Conservation (phyloP, 2,329 filamentous ascomycete species). For the Pseudogymnoascus verrucosus region DNA sequence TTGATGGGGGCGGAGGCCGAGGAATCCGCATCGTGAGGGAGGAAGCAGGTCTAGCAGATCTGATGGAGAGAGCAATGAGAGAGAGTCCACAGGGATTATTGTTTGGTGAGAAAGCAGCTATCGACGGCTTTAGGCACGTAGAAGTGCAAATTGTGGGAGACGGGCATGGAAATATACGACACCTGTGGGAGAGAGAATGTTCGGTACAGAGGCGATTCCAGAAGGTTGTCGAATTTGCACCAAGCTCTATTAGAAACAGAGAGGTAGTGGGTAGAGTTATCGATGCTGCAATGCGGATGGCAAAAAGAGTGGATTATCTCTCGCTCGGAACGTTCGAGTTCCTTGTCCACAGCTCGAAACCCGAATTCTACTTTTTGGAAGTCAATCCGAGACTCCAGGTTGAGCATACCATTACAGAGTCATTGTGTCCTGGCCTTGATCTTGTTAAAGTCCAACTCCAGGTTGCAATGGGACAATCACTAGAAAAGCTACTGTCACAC, state of each 20-base stretch:
- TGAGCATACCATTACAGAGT: conserved; percentile 27
- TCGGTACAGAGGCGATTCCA: conserved; percentile 60
- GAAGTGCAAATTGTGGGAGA: conserved; percentile 63
- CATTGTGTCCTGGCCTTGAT: conserved; percentile 31
- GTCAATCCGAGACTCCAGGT: conserved; percentile 26
- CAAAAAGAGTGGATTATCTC: conserved; percentile 45
- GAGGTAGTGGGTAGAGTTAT: conserved; percentile 27
- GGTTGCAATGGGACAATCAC: conserved; percentile 27
- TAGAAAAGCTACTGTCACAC: conserved; percentile 27
- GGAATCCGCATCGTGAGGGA: conserved; percentile 48
- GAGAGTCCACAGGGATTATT: conserved; percentile 48
- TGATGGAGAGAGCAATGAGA: conserved; percentile 51
- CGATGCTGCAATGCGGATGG: conserved; percentile 44
- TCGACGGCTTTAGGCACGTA: conserved; percentile 55
- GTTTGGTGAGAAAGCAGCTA: conserved; percentile 50
- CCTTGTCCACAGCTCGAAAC: conserved; percentile 41
- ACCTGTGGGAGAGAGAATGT: conserved; percentile 59
- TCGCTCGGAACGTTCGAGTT: conserved; percentile 60
- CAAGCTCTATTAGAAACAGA: conserved; percentile 52
- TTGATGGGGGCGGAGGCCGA: conserved; percentile 57
- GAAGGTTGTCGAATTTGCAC: conserved; percentile 64
- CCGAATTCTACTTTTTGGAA: conserved; percentile 34
- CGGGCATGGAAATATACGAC: conserved; percentile 46
- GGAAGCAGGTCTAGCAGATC: conserved; percentile 41
- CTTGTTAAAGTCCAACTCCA: conserved; percentile 30